Evolutionary conservation across 2,329 filamentous ascomycete species (phyloP).

Genomic region (Fusarium sp.): DNA sequence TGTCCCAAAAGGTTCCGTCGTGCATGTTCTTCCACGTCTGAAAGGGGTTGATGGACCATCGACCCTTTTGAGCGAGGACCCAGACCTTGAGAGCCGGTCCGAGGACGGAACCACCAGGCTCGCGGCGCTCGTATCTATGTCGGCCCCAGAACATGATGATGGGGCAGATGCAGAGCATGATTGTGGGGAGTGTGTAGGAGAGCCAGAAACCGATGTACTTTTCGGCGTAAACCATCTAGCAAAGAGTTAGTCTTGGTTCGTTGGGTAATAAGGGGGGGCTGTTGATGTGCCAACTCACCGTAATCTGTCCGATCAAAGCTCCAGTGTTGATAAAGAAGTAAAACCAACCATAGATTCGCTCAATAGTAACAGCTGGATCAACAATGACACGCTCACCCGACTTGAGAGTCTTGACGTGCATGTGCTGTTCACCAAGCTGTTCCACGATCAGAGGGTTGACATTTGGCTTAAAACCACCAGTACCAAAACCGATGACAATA

Average conservation of each 20-base stretch:
- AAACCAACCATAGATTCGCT: constrained; percentile 75
- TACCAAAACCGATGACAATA: constrained; percentile 66
- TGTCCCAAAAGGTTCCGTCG: constrained; percentile 71
- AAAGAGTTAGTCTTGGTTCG: background rate
- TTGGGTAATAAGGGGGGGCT: background rate
- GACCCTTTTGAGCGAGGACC: constrained; percentile 71
- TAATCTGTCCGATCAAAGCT: constrained; percentile 69
- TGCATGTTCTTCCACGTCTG: constrained; percentile 68
- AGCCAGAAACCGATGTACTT: constrained; percentile 82
- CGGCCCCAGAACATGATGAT: constrained; percentile 69
- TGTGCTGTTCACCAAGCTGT: constrained; percentile 67
- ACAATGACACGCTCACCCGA: constrained; percentile 72
- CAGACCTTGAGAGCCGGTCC: constrained; percentile 71
- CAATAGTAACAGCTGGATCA: constrained; percentile 70
- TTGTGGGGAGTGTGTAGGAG: constrained; percentile 74
- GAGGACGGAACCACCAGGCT: constrained; percentile 75
- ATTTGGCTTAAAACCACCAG: constrained; percentile 81
- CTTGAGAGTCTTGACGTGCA: constrained; percentile 61
- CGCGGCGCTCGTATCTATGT: constrained; percentile 65
- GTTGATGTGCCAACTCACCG: constrained; percentile 46
- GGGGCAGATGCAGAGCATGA: constrained; percentile 72
- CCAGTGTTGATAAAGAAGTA: constrained; percentile 80
- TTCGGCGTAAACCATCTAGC: constrained; percentile 72
- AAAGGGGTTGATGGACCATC: constrained; percentile 74
- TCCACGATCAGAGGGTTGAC: constrained; percentile 75